Conservation (phyloP, 768 basidiomycete species). For the Lactifluus subvellereus region DNA sequence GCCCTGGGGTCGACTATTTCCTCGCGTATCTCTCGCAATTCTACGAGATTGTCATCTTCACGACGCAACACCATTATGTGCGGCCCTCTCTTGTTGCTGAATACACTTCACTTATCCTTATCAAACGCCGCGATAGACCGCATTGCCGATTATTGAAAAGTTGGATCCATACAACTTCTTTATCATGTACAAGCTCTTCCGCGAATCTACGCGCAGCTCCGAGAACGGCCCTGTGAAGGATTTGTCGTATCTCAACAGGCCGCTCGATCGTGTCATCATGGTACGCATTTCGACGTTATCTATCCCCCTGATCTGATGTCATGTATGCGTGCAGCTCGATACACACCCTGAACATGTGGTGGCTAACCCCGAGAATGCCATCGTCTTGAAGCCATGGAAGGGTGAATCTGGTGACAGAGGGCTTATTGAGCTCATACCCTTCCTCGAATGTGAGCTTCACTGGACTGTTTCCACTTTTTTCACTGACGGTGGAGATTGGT, state of each 20-base stretch:
- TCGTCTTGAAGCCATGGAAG: conserved; percentile 81
- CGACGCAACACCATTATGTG: conserved; percentile 83
- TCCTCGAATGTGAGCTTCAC: conserved; percentile 74
- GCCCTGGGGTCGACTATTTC: conserved; percentile 98
- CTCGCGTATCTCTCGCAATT: conserved; percentile 95
- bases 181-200: conserved; percentile 85
- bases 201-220: conserved; percentile 81
- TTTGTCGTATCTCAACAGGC: conserved; percentile 86
- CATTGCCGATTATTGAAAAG: conserved; percentile 82
- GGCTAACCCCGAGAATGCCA: conserved; percentile 83
- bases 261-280: conserved; percentile 20
- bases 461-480: not conserved
- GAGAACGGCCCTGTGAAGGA: conserved; percentile 91
- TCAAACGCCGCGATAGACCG: conserved; percentile 52
- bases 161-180: conserved; percentile 90
- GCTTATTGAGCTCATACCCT: conserved; percentile 89
- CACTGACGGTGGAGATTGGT: not conserved
- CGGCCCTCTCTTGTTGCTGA: conserved; percentile 27
- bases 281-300: not conserved
- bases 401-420: conserved; percentile 72
- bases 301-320: conserved; percentile 49
- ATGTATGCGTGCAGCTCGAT: conserved; percentile 81
- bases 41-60: conserved; percentile 97
- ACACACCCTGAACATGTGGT: conserved; percentile 71
- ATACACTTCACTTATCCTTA: not conserved